phyloP scores from a whole-genome alignment of 257 asterid genomes.

The Nicotiana paniculata region DNA sequence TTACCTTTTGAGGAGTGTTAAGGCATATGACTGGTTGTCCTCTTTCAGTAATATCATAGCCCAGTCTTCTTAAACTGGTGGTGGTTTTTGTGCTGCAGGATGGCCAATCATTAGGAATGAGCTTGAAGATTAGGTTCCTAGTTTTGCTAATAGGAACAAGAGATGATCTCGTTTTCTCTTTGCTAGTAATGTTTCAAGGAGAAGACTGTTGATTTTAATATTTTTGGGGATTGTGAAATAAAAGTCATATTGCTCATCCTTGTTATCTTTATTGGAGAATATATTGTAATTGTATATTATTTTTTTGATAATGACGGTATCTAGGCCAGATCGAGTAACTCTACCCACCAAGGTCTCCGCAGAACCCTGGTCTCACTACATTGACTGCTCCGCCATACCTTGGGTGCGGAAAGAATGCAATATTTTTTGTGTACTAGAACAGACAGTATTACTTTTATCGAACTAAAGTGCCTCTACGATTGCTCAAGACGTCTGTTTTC shows the following conservation, averaged over 20 bases:
- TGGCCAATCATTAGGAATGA: not conserved
- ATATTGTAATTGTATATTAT: not conserved
- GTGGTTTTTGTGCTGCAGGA: not conserved
- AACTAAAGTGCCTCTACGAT: conserved; percentile 7
- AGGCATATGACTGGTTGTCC: not conserved
- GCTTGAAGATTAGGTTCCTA: not conserved
- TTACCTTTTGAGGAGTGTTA: not conserved
- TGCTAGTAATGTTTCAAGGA: not conserved
- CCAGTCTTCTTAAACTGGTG: not conserved
- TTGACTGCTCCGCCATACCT: too few relatives aligned
- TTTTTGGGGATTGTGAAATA: not conserved
- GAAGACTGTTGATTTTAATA: not conserved
- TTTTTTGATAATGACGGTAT: too few relatives aligned
- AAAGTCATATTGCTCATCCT: not conserved
- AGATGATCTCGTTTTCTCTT: not conserved
- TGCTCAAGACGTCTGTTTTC: conserved; percentile 11
- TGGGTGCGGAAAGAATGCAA: not conserved
- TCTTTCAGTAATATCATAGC: not conserved
- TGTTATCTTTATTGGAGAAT: not conserved
- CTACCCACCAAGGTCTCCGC: too few relatives aligned
- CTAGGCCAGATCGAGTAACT: too few relatives aligned
- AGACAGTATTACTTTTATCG: conserved; percentile 4
- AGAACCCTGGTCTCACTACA: too few relatives aligned
- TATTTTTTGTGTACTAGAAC: not conserved
- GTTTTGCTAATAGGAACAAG: not conserved